Base-by-base conservation (phyloP, 352 stramenopile genomes). In the Globisporangium irregulare region DNA sequence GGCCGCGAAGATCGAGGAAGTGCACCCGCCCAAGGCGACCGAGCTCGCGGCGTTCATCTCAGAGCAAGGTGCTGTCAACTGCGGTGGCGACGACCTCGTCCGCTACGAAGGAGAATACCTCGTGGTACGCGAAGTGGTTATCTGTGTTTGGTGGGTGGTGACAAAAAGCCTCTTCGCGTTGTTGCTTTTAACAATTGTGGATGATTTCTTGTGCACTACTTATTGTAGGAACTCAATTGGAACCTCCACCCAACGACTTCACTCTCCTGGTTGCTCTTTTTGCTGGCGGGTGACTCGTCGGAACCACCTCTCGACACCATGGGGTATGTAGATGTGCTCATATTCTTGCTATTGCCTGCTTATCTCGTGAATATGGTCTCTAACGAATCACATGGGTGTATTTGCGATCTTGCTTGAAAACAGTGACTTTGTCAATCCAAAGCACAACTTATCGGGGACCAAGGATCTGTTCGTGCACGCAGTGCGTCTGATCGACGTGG, bases 1-100 rank as follows among this genome's bases (percentile, higher is more conserved):
- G 74, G 86, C 86, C n/a, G 83, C 83, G 56, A 93, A 93, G 79
- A 93, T 93, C 62, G 86, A 93, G 69, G 86, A 93, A 60, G 84
- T 93, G 14, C 82, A 92, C 51, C 86, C 86, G 24, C 86, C 86
- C 27, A 93, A 93, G 68, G 81, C 81, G 0, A 79, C 78, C 5
- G 86, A 93, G 32, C 73, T 93, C n/a, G 82, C 80, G 6, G 71
- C 77, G 25, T 92, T 79, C 69, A 73, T 90, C 59, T 78, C 81
- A 18, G 75, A 90, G 25, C 72, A 78, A 32, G 81, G 83, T 14
- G 74, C 62, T 9, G 73, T 83, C 15, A 71, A 75, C 48, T 71
- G 83, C 63, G 72, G 79, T 20, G 66, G 67, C 0, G 78, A 91
- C 32, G 83, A 91, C 56, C 69, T 93, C 54, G 76, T 87, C 14